Percentiles rank a stretch among this genome's conserved stretches.
phyloP scores from a whole-genome alignment of 768 basidiomycete species.

The Lactarius indigo region DNA sequence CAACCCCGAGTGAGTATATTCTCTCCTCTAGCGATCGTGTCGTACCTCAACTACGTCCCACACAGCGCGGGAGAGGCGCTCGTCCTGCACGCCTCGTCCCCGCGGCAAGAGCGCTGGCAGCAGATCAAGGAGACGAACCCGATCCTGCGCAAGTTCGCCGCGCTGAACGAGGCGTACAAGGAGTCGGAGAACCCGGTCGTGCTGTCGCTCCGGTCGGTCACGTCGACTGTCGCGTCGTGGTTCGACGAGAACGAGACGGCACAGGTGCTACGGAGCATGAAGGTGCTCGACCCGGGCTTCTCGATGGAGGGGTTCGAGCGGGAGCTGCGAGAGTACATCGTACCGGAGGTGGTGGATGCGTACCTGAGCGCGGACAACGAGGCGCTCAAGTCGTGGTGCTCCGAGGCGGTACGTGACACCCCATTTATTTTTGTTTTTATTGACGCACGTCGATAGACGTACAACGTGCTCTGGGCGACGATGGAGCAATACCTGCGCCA shows the following conservation, averaged over 20 bases:
- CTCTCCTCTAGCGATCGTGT: background rate
- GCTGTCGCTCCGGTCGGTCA: conserved; percentile 74
- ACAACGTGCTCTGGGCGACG: conserved; percentile 97
- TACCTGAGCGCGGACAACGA: conserved; percentile 90
- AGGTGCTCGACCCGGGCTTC: conserved; percentile 83
- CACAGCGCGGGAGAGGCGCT: conserved; percentile 80
- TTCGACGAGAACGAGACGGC: conserved; percentile 98
- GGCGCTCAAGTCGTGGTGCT: conserved; percentile 84
- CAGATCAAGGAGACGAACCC: conserved; percentile 75
- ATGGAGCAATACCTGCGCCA: conserved; percentile 92
- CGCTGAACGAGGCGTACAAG: conserved; percentile 69
- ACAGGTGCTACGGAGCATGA: conserved; percentile 87
- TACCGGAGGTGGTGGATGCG: conserved; percentile 96
- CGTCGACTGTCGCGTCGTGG: conserved; percentile 81
- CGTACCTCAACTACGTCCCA: background rate
- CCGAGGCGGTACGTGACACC: conserved; percentile 75
- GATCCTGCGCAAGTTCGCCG: conserved; percentile 55
- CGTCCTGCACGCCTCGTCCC: conserved; percentile 79
- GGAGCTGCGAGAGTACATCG: conserved; percentile 93
- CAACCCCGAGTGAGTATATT: conserved; percentile 70
- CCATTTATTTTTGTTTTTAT: background rate
- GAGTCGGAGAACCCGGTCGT: conserved; percentile 93
- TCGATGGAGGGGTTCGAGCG: conserved; percentile 82
- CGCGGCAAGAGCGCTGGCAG: conserved; percentile 78
- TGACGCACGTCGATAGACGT: conserved; percentile 54